Evolutionary conservation across 2,329 filamentous ascomycete species (phyloP), one percentile per base, ranked within the genome.

Genomic region (Meredithiella fracta): DNA sequence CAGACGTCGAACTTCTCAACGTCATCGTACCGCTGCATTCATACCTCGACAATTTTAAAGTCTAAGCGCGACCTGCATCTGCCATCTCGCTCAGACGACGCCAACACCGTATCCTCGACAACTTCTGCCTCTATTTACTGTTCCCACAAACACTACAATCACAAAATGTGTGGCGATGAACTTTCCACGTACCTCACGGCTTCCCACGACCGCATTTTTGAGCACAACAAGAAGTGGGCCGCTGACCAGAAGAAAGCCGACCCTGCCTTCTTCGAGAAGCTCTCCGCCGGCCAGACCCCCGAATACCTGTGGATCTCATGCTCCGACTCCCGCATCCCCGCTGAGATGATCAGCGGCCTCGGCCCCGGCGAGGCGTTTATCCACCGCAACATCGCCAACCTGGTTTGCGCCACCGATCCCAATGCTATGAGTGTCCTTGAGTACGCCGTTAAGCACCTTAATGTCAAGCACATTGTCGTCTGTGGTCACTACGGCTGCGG

Each of bases 311-410:
- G 88, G 86, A 86, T 95, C 65, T 89, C 90, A 51, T 96, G 89
- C 75, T 84, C 84, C 68, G 89, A 95, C 73, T 88, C 83, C 42
- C 86, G 90, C 62, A 86, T 91, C 66, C 90, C 90, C n/a, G 89
- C 91, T 63, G 91, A 90, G 65, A 86, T 86, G 65, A 82, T 96
- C 67, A 81, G 88, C 50, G 83, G 85, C 61, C 78, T 91, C 57
- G 75, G 85, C 65, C 86, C 89, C n/a, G 89, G 89, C 62, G 87
- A 95, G 69, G 84, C 91, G 64, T 96, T 95, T 68, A 84, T 94
- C 62, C 88, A 94, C 75, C 86, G 90, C 69, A 95, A 96, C 73
- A 94, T 95, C 68, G 89, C 88, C 70, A 95, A 95, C 73, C 76
- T 94, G 61, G 77, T 94, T 57, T 80, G 81, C 70, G 80, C 82